Conservation (phyloP, 2,329 filamentous ascomycete genomes). For the Aspergillus tamarii region DNA sequence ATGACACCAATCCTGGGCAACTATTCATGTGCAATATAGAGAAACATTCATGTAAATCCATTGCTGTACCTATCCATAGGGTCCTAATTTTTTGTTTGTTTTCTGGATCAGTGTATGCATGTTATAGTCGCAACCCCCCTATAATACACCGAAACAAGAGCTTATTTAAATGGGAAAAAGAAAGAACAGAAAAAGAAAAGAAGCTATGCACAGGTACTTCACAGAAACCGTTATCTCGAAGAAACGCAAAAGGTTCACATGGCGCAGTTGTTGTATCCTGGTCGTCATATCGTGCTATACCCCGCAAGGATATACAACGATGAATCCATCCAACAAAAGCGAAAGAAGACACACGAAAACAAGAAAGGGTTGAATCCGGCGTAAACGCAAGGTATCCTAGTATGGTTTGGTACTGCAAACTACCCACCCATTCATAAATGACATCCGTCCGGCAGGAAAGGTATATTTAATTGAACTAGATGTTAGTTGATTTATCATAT, state of each 20-base stretch:
- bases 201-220: not conserved
- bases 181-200: slow-evolving; percentile 8
- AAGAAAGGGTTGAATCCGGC: not conserved
- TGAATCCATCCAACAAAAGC: slow-evolving; percentile 9
- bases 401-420: not conserved
- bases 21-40: not conserved
- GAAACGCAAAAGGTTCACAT: not conserved
- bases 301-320: not conserved
- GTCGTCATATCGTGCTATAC: slow-evolving; percentile 10
- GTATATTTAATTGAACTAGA: slow-evolving; percentile 9
- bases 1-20: not conserved
- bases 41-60: not conserved
- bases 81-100: not conserved
- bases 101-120: too few species aligned
- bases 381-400: not conserved
- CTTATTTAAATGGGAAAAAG: not conserved
- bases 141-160: slow-evolving; percentile 12
- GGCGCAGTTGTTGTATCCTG: slow-evolving; percentile 5
- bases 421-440: slow-evolving; percentile 5
- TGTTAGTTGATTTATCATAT: slow-evolving; percentile 8
- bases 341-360: slow-evolving; percentile 4
- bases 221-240: not conserved
- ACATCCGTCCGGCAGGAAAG: not conserved
- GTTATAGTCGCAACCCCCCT: slow-evolving; percentile 9
- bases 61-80: not conserved